Evolutionary conservation across 106 monocot genomes (phyloP), one percentile per base, ranked within the genome.

Genomic region (Phalaenopsis equestris): DNA sequence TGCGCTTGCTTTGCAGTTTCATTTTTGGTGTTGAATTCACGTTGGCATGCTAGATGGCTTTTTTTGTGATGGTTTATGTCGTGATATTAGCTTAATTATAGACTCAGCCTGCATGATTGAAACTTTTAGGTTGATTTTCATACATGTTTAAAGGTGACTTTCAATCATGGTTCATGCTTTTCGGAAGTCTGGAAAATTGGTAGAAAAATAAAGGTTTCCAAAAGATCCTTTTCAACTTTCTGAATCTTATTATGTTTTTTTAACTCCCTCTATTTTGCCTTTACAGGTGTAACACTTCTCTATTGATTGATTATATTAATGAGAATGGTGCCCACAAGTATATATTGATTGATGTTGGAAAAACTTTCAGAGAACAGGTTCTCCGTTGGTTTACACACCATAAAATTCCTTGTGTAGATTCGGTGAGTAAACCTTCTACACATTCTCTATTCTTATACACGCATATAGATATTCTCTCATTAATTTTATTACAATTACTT

Each of bases 281-380:
- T 72, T 74, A 64, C 80, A 98, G 97, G 92, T 92, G 92, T 72
- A 94, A 98, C 77, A 94, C 97, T 79, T 97, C 92, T 56, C 84
- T 98, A 74, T 84, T 98, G 88, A 92, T 98, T 82, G 97, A 98
- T 83, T 94, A 92, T 83, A 84, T 83, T 80, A 78, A 87, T 42
- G 82, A 23, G 72, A 85, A 81, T 78, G 83, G 78, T 36, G 73
- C 61, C 56, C 94, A 89, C 85, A 90, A 83, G 15, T 98, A 98
- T 77, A 91, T 98, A 56, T 41, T 92, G 64, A 91, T 98, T n/a
- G 97, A 94, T 84, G 97, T 92, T 77, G 97, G 97, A 78, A 98
- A 98, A 84, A 90, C 85, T 15, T 98, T 98, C 72, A 89, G 97
- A 82, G 97, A 98, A 76, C 94, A 94, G 91, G 97, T 94, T 74